Evolutionary conservation across 2,329 filamentous ascomycete genomes (phyloP), one percentile per base, ranked within the genome.

Genomic region (Elsinoe australis): DNA sequence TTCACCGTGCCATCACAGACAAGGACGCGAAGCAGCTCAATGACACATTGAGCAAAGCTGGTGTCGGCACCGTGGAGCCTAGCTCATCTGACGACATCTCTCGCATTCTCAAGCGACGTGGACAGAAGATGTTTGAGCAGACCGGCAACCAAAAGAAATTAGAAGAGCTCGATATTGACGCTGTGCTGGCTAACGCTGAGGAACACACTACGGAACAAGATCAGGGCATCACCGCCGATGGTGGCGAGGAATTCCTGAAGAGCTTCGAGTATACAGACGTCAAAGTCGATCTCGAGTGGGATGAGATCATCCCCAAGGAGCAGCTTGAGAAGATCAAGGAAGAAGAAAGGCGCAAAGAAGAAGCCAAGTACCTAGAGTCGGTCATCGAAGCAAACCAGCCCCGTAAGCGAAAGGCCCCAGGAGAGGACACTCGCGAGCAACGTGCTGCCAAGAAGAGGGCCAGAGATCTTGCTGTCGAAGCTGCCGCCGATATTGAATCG

Each of bases 61-160:
- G 68, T 44, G 67, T 70, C 18, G 60, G 61, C 21, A 66, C 73
- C 28, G 83, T 83, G 48, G 89, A 94, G 57, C 89, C 90, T 5
- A 90, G 83, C 51, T 94, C 87, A 2, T 87, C 87, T 1, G 90
- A 95, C 55, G 92, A 95, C 61, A 96, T 96, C 55, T 94, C 92
- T 53, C 85, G 86, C 65, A 94, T 98, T 51, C 77, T 98, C 61
- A 96, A 96, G 71, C 88, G 90, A 68, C 85, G 92, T 57, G 94
- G 92, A n/a, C 92, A 95, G 63, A 95, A 92, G 67, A 94, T 98
- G 83, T 98, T 98, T 57, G 90, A 96, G 67, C 90, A 95, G 64
- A 92, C 86, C 8, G 87, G 87, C 51, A 98, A 98, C 62, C 92
- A 98, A 66, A 85, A 90, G 68, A 92, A 94, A 63, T 75, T 98